Evolutionary conservation across 208 protist species (phyloP).

Genomic region (Phytomonas serpens): DNA sequence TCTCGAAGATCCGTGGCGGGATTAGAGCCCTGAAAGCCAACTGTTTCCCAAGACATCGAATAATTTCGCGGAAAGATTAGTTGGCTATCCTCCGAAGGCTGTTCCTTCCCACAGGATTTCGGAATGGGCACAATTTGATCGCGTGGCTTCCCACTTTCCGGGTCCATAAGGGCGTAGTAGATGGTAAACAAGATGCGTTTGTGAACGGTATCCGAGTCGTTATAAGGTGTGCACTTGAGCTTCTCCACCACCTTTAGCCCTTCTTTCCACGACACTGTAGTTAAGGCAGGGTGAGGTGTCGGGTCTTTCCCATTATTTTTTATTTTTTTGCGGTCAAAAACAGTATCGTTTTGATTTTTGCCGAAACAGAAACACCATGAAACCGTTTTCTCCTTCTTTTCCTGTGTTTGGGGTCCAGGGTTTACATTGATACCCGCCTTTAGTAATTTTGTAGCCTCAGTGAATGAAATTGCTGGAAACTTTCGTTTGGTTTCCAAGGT

Average conservation of each 20-base stretch:
- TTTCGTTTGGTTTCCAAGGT: not conserved
- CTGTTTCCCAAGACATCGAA: conserved; percentile 38
- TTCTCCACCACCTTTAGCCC: conserved; percentile 16
- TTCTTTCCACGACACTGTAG: not conserved
- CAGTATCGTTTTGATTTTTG: not conserved
- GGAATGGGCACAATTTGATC: not conserved
- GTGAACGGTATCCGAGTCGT: conserved; percentile 25
- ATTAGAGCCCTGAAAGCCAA: conserved; percentile 77
- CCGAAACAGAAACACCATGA: not conserved
- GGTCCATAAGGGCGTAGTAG: conserved; percentile 28
- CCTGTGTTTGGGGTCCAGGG: not conserved
- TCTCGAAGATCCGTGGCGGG: conserved; percentile 74
- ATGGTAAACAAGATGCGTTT: conserved; percentile 48
- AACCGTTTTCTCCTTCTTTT: not conserved
- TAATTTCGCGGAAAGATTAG: not conserved
- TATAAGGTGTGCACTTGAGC: conserved; percentile 24
- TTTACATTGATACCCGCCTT: not conserved
- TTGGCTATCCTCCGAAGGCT: not conserved
- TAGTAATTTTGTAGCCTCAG: not conserved
- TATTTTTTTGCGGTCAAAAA: not conserved
- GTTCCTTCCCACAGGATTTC: not conserved
- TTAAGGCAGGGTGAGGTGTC: not conserved
- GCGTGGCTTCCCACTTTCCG: not conserved
- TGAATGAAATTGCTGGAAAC: not conserved
- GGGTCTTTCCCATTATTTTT: not conserved